Percentiles rank a stretch among this genome's conserved stretches.
Evolutionary conservation across 208 protist genomes (phyloP).

Genomic region (Sergeia podlipaevii): DNA sequence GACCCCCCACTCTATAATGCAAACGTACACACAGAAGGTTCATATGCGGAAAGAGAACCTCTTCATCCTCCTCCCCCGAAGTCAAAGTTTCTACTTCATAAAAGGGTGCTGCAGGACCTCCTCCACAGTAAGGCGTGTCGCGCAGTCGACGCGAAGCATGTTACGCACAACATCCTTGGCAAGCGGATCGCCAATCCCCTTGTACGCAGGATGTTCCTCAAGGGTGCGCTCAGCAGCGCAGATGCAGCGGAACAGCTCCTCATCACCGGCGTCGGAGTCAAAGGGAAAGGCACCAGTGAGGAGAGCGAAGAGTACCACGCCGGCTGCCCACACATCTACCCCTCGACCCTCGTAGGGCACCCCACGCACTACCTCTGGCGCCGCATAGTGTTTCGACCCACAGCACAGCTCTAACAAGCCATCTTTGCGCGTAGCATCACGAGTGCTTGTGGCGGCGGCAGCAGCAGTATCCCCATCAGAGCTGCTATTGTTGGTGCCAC

Average conservation of each 20-base stretch:
- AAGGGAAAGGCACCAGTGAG: conserved; percentile 90
- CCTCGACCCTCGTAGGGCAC: conserved; percentile 83
- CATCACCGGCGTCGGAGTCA: conserved; percentile 35
- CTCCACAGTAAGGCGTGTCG: conserved; percentile 36
- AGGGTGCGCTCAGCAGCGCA: conserved; percentile 41
- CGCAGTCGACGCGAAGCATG: conserved; percentile 46
- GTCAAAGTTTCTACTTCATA: too few species aligned
- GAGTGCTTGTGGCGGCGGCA: background rate
- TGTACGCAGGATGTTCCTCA: conserved; percentile 38
- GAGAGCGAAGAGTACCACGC: conserved; percentile 94
- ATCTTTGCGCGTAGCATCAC: conserved; percentile 3
- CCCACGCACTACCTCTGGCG: conserved; percentile 90
- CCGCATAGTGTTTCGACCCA: conserved; percentile 86
- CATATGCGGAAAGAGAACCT: too few species aligned
- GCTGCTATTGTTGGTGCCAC: background rate
- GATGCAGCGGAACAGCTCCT: conserved; percentile 39
- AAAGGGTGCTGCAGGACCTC: conserved; percentile 74
- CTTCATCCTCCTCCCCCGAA: too few species aligned
- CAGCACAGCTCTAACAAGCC: conserved; percentile 57
- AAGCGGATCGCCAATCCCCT: conserved; percentile 35
- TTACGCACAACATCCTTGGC: conserved; percentile 59
- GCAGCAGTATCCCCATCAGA: background rate
- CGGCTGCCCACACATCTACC: conserved; percentile 96
- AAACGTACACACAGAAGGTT: too few species aligned
- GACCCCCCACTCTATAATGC: too few species aligned